A percentile compares a stretch with the other conserved stretches of the same genome.
These are phyloP conservation scores for Candida oleophila DNA, from an alignment of 805 yeast genomes.

Conservation along the genomic window DNA sequence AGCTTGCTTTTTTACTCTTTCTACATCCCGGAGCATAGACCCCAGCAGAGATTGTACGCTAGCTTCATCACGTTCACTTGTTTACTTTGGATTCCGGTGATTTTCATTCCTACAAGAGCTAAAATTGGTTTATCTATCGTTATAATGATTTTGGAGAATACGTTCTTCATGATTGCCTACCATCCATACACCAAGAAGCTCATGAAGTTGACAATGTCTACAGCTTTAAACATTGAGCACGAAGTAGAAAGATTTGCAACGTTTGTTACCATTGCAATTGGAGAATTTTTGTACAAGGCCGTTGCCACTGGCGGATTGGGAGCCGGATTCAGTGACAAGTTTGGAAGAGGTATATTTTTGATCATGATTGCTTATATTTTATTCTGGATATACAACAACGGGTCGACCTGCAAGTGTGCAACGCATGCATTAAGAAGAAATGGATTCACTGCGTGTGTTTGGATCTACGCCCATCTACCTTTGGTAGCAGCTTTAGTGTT, in stretches of 20 bases:
- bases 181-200: conserved; percentile 42
- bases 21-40: conserved; percentile 49
- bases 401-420: conserved; percentile 48
- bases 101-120: conserved; percentile 44
- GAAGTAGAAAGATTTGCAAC: conserved; percentile 61
- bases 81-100: conserved; percentile 50
- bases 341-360: conserved; percentile 50
- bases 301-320: conserved; percentile 51
- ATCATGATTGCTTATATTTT: conserved; percentile 48
- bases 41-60: conserved; percentile 46
- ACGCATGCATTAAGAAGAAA: conserved; percentile 55
- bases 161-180: conserved; percentile 31
- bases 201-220: conserved; percentile 21
- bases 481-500: conserved; percentile 50
- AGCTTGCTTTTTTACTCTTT: conserved; percentile 38
- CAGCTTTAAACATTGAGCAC: conserved; percentile 63
- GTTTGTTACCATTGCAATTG: conserved; percentile 62
- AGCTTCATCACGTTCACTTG: conserved; percentile 30
- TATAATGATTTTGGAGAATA: conserved; percentile 41
- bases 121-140: conserved; percentile 47
- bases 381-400: conserved; percentile 55
- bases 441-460: conserved; percentile 43
- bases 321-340: conserved; percentile 40
- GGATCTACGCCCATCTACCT: conserved; percentile 50
- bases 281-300: conserved; percentile 57